These are phyloP conservation scores for Eucalyptus cladocalyx DNA, from an alignment of 345 rosid species.

Conservation along the genomic window DNA sequence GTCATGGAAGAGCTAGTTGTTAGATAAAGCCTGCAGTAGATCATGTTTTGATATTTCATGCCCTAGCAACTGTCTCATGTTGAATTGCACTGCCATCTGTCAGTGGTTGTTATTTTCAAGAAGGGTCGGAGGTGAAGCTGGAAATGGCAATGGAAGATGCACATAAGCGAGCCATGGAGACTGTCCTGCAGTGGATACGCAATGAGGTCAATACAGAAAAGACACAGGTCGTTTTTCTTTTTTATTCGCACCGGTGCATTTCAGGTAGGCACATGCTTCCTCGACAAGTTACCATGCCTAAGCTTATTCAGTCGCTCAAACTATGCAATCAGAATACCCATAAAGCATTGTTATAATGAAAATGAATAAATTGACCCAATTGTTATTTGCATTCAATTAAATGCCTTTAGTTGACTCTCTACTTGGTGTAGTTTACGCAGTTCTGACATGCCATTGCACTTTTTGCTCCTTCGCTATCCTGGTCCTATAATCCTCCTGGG, in stretches of 20 bases:
- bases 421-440: not conserved
- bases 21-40: not conserved
- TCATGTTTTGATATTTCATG: not conserved
- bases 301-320: not conserved
- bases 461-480: not conserved
- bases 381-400: not conserved
- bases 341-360: not conserved
- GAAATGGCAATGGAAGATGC: constrained; percentile 57
- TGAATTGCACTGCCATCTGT: not conserved
- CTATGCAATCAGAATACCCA: not conserved
- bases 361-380: not conserved
- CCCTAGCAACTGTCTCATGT: not conserved
- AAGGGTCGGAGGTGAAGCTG: constrained; percentile 45
- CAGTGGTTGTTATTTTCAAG: constrained; percentile 93
- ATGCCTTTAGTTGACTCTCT: not conserved
- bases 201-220: constrained; percentile 49
- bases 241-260: constrained; percentile 97
- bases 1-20: not conserved
- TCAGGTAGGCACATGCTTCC: constrained; percentile 44
- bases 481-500: not conserved
- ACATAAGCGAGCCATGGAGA: constrained; percentile 49
- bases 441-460: not conserved
- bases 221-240: constrained; percentile 75
- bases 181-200: constrained; percentile 59
- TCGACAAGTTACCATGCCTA: not conserved